phyloP scores from a whole-genome alignment of 345 rosid genomes.

The Gossypium anomalum region DNA sequence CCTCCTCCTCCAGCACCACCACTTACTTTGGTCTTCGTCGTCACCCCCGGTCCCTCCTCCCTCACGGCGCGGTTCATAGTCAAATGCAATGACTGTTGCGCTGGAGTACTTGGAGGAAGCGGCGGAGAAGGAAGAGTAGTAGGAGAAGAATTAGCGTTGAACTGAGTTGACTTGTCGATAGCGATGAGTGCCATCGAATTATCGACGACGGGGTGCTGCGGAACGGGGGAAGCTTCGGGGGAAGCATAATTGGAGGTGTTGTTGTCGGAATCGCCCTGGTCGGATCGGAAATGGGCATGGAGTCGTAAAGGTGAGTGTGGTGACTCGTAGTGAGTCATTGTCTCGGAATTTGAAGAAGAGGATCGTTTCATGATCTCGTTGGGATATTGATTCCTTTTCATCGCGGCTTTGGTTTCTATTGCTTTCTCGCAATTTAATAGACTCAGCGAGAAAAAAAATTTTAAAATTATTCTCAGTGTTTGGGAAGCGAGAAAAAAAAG shows the following conservation, averaged over 20 bases:
- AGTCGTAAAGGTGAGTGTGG: constrained; percentile 64
- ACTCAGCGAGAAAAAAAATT: background rate
- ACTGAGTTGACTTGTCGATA: constrained; percentile 47
- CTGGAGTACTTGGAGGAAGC: constrained; percentile 23
- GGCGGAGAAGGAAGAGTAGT: constrained; percentile 20
- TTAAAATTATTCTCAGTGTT: background rate
- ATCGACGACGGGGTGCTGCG: constrained; percentile 27
- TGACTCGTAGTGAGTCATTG: constrained; percentile 40
- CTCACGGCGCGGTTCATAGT: constrained; percentile 39
- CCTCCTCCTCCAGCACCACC: constrained; percentile 23
- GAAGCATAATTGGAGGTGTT: constrained; percentile 53
- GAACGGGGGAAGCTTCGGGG: constrained; percentile 51
- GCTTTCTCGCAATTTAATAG: constrained; percentile 10
- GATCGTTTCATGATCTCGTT: constrained; percentile 49
- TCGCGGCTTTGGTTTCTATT: constrained; percentile 17
- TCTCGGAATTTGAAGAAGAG: constrained; percentile 59
- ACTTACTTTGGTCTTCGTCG: constrained; percentile 27
- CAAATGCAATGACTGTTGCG: constrained; percentile 25
- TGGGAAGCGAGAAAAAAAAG: constrained; percentile 5
- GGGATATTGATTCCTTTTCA: background rate
- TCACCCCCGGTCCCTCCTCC: constrained; percentile 30
- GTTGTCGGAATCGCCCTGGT: constrained; percentile 47
- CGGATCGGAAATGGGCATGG: constrained; percentile 65
- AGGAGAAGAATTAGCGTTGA: constrained; percentile 33
- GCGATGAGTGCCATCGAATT: constrained; percentile 51